Base-by-base conservation (phyloP, 164 flowering plant species). In the Amborella trichopoda region DNA sequence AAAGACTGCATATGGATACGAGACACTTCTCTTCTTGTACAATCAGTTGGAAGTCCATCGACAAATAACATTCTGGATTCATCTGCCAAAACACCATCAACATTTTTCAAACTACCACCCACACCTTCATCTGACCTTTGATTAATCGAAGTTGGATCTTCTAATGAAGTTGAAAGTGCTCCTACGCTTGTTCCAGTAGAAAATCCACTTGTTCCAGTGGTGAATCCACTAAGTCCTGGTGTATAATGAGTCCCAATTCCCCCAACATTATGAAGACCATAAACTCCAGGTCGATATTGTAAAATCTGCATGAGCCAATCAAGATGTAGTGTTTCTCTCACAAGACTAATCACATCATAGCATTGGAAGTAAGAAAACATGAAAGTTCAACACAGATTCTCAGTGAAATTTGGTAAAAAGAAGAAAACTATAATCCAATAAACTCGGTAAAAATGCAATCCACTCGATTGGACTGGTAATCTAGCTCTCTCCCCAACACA, bases 21-120 rank as follows among this genome's bases (percentile, higher is more conserved):
- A 3, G 77, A 68, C 43, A 75, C 77, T 72, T 83, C 93, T 63
- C 93, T 74, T 68, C 93, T 70, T 12, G 84, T 72, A 60, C 87
- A 80, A 44, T 80, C 84, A 46, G 44, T 65, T 22, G 91, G 91
- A 44, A 82, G 86, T 28, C 86, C 83, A 59, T 69, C 76, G 17
- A 83, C 84, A 69, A 77, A 83, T 25, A 79, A 69, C 49, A 75
- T 41, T 37, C 69, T 79, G 6, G 84, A 72, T 37, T 68, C 82
- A 36, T 61, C 68, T 23, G 28, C 47, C 30, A 54, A n/a, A 11
- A 34, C 59, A 23, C 59, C 61, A 41, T 56, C 13, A 13, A 73
- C 65, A 36, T 23, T 40, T 6, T 72, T 66, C 54, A 17, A 33
- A 33, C 16, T 33, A 11, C 12, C 3, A 17, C 37, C 37, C 16